These are phyloP conservation scores for Viola pubescens DNA, from an alignment of 441 rosid genomes.

Conservation along the genomic window DNA sequence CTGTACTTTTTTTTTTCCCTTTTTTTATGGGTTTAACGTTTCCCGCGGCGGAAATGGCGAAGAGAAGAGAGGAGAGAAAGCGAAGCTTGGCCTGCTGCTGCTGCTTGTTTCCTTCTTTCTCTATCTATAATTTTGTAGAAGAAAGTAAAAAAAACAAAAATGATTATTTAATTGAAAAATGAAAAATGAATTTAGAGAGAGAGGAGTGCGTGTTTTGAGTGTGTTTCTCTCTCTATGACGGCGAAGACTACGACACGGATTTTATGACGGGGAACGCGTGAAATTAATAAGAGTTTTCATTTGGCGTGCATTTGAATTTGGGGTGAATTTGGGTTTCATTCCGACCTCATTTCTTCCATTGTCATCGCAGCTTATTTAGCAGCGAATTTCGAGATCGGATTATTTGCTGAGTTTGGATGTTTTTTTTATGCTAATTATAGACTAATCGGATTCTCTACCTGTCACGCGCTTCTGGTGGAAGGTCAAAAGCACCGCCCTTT, in stretches of 20 bases:
- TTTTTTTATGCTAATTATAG: not conserved
- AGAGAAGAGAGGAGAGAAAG: conserved; percentile 5
- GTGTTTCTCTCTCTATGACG: conserved; percentile 11
- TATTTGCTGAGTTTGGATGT: not conserved
- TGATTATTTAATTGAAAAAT: not conserved
- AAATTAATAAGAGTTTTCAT: conserved; percentile 30
- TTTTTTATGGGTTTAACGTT: not conserved
- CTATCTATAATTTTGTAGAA: not conserved
- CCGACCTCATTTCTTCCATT: conserved; percentile 67
- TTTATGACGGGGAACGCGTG: conserved; percentile 64
- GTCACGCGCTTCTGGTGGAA: conserved; percentile 5
- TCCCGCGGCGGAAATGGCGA: conserved; percentile 37
- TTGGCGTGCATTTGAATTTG: conserved; percentile 25
- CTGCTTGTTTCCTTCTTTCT: not conserved
- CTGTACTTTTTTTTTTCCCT: too few species aligned
- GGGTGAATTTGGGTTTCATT: conserved; percentile 54
- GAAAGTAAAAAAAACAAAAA: not conserved
- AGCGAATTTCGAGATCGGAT: conserved; percentile 16
- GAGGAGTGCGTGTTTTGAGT: conserved; percentile 8
- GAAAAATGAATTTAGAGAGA: not conserved
- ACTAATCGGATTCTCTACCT: too few species aligned
- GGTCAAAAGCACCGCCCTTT: not conserved
- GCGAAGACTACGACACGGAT: conserved; percentile 52
- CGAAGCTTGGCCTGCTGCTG: not conserved
- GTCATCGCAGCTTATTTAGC: conserved; percentile 52